Conservation (phyloP, 2,329 filamentous ascomycete species). For the Trichoderma sp. region DNA sequence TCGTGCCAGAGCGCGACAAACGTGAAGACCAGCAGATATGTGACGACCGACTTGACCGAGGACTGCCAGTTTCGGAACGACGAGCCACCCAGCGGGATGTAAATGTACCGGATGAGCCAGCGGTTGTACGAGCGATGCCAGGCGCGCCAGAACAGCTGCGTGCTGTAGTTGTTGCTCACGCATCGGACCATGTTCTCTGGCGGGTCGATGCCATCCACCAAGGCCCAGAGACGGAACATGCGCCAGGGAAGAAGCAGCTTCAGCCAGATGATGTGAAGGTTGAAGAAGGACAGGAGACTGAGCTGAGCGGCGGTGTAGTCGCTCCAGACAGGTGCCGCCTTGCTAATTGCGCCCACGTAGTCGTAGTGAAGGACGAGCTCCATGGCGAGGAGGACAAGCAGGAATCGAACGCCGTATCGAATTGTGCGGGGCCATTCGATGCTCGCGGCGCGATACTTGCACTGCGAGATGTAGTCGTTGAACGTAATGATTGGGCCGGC, state of each 20-base stretch:
- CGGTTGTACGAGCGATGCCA: conserved; percentile 97
- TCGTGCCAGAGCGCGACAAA: conserved; percentile 99
- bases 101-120: conserved; percentile 93
- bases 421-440: conserved; percentile 71
- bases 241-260: conserved; percentile 96
- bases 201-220: conserved; percentile 88
- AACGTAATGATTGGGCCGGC: conserved; percentile 94
- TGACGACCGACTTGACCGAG: conserved; percentile 64
- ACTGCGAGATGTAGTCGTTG: conserved; percentile 94
- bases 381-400: conserved; percentile 80
- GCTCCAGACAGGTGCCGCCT: conserved; percentile 76
- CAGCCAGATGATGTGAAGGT: conserved; percentile 95
- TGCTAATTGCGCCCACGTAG: conserved; percentile 91
- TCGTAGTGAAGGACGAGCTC: conserved; percentile 89
- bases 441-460: conserved; percentile 70
- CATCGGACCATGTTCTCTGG: conserved; percentile 99
- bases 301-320: conserved; percentile 86
- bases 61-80: conserved; percentile 50
- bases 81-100: conserved; percentile 82
- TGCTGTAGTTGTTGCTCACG: conserved; percentile 91
- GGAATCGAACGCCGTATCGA: conserved; percentile 81
- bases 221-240: conserved; percentile 96
- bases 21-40: conserved; percentile 85
- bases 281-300: conserved; percentile 89
- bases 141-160: conserved; percentile 87